Evolutionary conservation across 129 eudicot genomes (phyloP), one percentile per base, ranked within the genome.

Genomic region (Solidago caesia): DNA sequence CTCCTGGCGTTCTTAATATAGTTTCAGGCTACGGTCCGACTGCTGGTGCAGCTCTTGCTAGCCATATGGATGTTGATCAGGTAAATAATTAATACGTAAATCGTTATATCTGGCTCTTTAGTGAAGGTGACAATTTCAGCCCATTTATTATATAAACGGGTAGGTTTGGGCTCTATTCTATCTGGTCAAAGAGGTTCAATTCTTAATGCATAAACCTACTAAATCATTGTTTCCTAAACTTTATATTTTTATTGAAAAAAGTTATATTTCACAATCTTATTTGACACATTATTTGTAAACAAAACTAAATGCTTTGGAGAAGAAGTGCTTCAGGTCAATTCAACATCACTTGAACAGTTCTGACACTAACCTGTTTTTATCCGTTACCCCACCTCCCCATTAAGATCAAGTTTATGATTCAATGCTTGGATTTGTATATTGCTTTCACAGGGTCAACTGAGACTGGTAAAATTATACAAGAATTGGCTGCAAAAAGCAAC

Each of bases 31-130:
- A 16, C 14, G 87, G 90, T 63, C 87, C 90, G 2, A 83, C 90
- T 69, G 90, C 87, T 78, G 87, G 90, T 74, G 90, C 90, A 70
- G 87, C 90, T 74, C 87, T 86, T 80, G 85, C 87, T 70, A 71
- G 87, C 67, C 90, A 86, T 76, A 86, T 86, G 90, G 85, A 83
- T 71, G 90, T 86, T 43, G 90, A 86, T 76, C 80, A 86, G 87
- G 90, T 83, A 44, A 55, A 16, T 73, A 10, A 27, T 16, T 48
- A 45, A 75, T 44, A 26, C 5, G 3, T 16, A 4, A 5, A 66
- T 16, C 7, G 5, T 66, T 44, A 7, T 14, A 66, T 15, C n/a
- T 7, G 43, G 70, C 29, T 66, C 41, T 0, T 44, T 42, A 42
- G 2, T 4, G 9, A 5, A 60, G 14, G 13, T 7, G 6, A 8